phyloP scores from a whole-genome alignment of 768 basidiomycete genomes.

The Lactarius sp. region DNA sequence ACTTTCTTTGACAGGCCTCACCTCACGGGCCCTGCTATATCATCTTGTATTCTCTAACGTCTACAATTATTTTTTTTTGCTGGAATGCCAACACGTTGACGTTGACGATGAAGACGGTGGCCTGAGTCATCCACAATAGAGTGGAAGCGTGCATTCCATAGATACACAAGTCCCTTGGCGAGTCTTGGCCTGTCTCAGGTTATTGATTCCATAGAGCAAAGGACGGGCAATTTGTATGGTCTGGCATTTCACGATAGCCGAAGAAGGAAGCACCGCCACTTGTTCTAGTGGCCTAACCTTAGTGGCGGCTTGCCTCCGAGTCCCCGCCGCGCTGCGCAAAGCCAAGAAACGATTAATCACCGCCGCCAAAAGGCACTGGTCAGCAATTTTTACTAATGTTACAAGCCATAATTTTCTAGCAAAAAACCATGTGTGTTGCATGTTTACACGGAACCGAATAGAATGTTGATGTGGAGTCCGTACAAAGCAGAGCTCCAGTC shows the following conservation, averaged over 20 bases:
- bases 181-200: not conserved
- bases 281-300: not conserved
- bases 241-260: not conserved
- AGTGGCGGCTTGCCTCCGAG: too few relatives aligned
- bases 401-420: too few relatives aligned
- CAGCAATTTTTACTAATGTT: not conserved
- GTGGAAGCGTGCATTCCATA: not conserved
- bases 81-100: not conserved
- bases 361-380: not conserved
- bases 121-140: not conserved
- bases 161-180: not conserved
- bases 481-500: not conserved
- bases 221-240: not conserved
- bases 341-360: not conserved
- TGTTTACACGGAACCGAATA: not conserved
- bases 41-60: slow-evolving; percentile 13
- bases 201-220: not conserved
- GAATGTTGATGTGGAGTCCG: too few relatives aligned
- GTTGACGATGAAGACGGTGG: not conserved
- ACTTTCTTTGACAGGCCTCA: slow-evolving; percentile 5
- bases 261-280: not conserved
- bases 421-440: not conserved
- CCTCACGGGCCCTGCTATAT: not conserved
- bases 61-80: not conserved
- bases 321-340: too few relatives aligned